Evolutionary conservation across 73 alveolate genomes (phyloP).

Genomic region (Paramecium primaurelia): DNA sequence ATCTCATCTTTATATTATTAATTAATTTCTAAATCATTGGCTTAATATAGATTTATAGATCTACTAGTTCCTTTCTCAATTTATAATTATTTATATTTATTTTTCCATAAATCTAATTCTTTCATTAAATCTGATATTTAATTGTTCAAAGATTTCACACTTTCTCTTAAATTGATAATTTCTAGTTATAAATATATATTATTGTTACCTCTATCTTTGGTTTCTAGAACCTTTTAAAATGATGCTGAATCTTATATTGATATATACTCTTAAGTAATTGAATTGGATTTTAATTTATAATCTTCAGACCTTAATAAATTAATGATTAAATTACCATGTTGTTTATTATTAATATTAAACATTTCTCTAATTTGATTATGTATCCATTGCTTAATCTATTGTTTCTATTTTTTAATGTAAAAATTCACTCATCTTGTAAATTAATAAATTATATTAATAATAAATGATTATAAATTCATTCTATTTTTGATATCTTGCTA

Average conservation of each 20-base stretch:
- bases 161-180: not conserved
- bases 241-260: not conserved
- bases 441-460: not conserved
- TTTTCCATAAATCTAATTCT: constrained; percentile 13
- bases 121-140: not conserved
- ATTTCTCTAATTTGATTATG: not conserved
- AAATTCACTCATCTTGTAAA: not conserved
- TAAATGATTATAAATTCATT: not conserved
- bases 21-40: not conserved
- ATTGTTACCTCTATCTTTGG: not conserved
- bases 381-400: not conserved
- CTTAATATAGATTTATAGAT: not conserved
- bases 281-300: not conserved
- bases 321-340: not conserved
- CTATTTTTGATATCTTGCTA: constrained; percentile 33
- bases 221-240: not conserved
- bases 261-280: not conserved
- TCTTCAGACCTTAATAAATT: not conserved
- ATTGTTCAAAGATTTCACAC: not conserved
- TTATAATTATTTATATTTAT: not conserved
- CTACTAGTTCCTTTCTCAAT: not conserved
- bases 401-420: not conserved
- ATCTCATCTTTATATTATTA: not conserved
- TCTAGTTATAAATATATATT: not conserved
- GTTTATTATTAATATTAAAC: not conserved